Evolutionary conservation across 2,329 filamentous ascomycete species (phyloP), one percentile per base, ranked within the genome.

Genomic region (Pseudogymnoascus sp.): DNA sequence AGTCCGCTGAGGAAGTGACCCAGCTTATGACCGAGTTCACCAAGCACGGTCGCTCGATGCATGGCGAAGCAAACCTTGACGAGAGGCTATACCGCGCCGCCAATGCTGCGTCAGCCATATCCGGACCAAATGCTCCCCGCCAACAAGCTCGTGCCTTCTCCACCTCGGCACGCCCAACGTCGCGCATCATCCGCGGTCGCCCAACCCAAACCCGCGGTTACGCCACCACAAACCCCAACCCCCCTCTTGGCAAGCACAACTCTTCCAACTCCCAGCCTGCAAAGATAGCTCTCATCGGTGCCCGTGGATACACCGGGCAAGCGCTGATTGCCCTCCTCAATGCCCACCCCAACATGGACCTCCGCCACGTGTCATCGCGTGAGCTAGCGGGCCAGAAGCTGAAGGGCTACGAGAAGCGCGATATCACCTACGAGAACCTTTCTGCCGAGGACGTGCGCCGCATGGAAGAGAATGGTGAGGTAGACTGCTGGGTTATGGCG

Each of bases 401-500:
- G 18, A 81, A 93, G 76, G 93, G 92, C 31, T 99, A 99, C 75
- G 86, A 85, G 71, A 97, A 97, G 84, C 86, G 89, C 67, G 87
- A 96, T 65, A 90, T 99, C 69, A 91, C 86, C 66, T 99, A 99
- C 77, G 91, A 96, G 76, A 96, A 92, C 75, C 81, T 97, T 49
- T 87, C 84, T 63, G 85, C 91, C 5, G 93, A 97, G 68, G 93
- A 97, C 69, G 88, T 96, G 11, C 86, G 87, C 66, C 83, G 87
- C 64, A 91, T 97, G 84, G 90, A 95, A 66, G 87, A 89, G 74
- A 86, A 88, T 34, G 89, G 90, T 61, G 85, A 93, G 71, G 87
- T 97, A 60, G 93, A 97, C 78, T 95, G 90, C 78, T 97, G 93
- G 93, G 90, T 97, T 49, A 95, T 97, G 90, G 95, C 95, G 37